These are phyloP conservation scores for Tylopilus subfusipes DNA, from an alignment of 768 basidiomycete species.

Conservation along the genomic window DNA sequence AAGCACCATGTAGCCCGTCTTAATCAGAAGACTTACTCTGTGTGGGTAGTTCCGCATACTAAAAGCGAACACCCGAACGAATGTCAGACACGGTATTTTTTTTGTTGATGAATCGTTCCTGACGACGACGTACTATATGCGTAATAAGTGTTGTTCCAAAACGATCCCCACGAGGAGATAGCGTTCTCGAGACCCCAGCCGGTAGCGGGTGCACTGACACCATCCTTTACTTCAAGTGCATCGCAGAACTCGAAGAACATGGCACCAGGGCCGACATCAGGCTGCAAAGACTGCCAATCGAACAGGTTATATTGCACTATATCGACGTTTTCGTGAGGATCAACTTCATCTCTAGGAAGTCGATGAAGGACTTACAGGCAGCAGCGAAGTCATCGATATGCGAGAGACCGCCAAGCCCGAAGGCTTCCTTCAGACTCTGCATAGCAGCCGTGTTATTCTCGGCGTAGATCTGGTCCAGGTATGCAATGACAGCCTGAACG, in stretches of 20 bases:
- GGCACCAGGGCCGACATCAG: conserved; percentile 42
- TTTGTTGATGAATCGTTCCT: not conserved
- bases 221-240: conserved; percentile 38
- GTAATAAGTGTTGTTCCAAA: conserved; percentile 52
- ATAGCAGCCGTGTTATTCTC: conserved; percentile 45
- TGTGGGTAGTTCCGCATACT: conserved; percentile 44
- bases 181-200: conserved; percentile 67
- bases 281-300: conserved; percentile 67
- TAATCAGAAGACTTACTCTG: not conserved
- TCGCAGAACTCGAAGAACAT: conserved; percentile 41
- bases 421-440: conserved; percentile 50
- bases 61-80: not conserved
- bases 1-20: conserved; percentile 7
- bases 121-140: conserved; percentile 39
- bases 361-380: conserved; percentile 41
- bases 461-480: conserved; percentile 57
- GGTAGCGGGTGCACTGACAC: conserved; percentile 37
- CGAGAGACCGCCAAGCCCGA: conserved; percentile 53
- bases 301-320: conserved; percentile 39
- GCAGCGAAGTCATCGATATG: conserved; percentile 69
- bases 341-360: too few relatives aligned
- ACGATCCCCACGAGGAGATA: conserved; percentile 46
- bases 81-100: not conserved
- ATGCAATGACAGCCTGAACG: conserved; percentile 56
- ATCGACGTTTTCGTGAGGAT: conserved; percentile 16